These are phyloP conservation scores for Penicillium parvum DNA, from an alignment of 495 filamentous ascomycete genomes.

Conservation along the genomic window DNA sequence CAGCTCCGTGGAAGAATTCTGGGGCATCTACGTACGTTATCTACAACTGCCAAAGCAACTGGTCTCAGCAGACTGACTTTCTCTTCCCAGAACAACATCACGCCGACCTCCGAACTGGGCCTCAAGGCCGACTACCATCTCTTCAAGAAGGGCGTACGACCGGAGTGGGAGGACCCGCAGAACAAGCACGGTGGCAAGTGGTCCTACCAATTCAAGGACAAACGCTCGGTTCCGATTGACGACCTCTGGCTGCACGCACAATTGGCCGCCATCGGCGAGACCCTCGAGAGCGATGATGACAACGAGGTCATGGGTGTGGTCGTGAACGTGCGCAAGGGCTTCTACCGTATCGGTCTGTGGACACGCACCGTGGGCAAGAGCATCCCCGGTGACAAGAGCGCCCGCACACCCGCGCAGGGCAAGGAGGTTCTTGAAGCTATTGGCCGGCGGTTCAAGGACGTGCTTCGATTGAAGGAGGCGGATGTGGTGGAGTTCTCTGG, in stretches of 20 bases:
- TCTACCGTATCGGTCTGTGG: conserved; percentile 94
- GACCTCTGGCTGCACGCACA: conserved; percentile 96
- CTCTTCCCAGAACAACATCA: conserved; percentile 88
- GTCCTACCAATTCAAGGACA: conserved; percentile 96
- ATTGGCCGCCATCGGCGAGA: conserved; percentile 95
- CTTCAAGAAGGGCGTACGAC: conserved; percentile 94
- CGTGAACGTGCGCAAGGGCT: conserved; percentile 96
- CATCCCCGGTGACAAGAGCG: conserved; percentile 68
- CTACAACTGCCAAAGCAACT: not conserved
- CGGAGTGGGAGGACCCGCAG: conserved; percentile 96
- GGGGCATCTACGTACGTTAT: conserved; percentile 89
- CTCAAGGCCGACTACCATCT: conserved; percentile 99
- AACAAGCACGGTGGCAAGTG: conserved; percentile 99
- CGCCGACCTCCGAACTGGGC: conserved; percentile 87
- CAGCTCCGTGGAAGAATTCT: conserved; percentile 98
- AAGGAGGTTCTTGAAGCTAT: conserved; percentile 78
- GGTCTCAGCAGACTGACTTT: not conserved
- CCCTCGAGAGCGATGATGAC: conserved; percentile 84
- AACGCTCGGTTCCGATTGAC: conserved; percentile 84
- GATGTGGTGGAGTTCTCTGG: conserved; percentile 92
- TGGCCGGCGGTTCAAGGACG: conserved; percentile 84
- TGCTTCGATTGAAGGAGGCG: conserved; percentile 66
- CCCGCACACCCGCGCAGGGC: conserved; percentile 70
- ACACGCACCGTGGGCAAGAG: conserved; percentile 85
- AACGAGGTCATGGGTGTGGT: conserved; percentile 99